These are phyloP conservation scores for Saturnispora mendoncae DNA, from an alignment of 805 yeast species.

Conservation along the genomic window DNA sequence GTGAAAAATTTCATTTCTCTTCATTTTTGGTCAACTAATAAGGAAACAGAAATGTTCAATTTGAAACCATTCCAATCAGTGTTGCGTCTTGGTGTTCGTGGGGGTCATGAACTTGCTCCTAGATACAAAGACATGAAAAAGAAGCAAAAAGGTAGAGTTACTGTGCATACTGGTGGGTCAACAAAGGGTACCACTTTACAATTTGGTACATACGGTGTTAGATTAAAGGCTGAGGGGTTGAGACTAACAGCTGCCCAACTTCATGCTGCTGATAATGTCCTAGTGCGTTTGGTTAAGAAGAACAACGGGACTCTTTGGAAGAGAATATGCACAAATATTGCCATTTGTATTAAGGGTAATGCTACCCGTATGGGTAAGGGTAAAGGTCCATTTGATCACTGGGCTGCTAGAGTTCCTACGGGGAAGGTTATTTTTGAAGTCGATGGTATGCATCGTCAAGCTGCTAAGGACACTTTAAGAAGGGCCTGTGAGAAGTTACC, in stretches of 20 bases:
- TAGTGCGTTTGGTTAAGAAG: slow-evolving; percentile 77
- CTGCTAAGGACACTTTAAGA: slow-evolving; percentile 83
- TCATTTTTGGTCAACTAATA: background rate
- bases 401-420: slow-evolving; percentile 95
- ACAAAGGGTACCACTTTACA: slow-evolving; percentile 75
- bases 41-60: slow-evolving; percentile 5
- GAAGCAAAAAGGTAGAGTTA: slow-evolving; percentile 88
- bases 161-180: slow-evolving; percentile 93
- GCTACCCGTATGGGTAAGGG: slow-evolving; percentile 99
- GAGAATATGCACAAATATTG: slow-evolving; percentile 73
- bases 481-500: slow-evolving; percentile 90
- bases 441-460: slow-evolving; percentile 66
- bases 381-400: slow-evolving; percentile 93
- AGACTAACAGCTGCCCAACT: slow-evolving; percentile 82
- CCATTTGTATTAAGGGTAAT: slow-evolving; percentile 94
- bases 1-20: background rate
- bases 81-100: slow-evolving; percentile 6
- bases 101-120: slow-evolving; percentile 68
- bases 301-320: slow-evolving; percentile 68
- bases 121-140: slow-evolving; percentile 58
- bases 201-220: slow-evolving; percentile 77
- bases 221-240: slow-evolving; percentile 82
- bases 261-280: slow-evolving; percentile 81
- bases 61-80: slow-evolving; percentile 1
- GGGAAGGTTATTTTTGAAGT: slow-evolving; percentile 90